Conservation (phyloP, 306 rosid species). For the Cyclanthera cordifolia region DNA sequence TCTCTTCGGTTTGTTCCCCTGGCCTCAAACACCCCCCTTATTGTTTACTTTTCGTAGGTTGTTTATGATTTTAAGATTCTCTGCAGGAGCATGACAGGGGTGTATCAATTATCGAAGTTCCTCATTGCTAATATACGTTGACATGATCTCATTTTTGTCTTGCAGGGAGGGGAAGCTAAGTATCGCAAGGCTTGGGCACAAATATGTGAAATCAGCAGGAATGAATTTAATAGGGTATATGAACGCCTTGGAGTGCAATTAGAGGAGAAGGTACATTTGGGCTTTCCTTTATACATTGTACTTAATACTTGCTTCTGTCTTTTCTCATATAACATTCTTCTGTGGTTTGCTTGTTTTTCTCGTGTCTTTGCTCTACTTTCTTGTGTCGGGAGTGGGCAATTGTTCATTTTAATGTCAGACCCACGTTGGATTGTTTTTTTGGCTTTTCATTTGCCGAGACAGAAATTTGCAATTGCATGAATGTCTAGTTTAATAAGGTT, state of each 20-base stretch:
- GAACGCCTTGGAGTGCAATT: slow-evolving; percentile 60
- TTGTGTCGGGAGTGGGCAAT: background rate
- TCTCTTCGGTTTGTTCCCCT: too few species aligned
- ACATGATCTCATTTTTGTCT: background rate
- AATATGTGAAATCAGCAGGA: slow-evolving; percentile 82
- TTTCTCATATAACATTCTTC: background rate
- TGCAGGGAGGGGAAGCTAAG: slow-evolving; percentile 60
- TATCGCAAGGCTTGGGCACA: slow-evolving; percentile 71
- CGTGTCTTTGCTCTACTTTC: background rate
- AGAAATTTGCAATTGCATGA: background rate
- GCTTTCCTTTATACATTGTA: background rate
- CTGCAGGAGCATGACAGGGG: background rate
- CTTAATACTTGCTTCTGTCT: background rate
- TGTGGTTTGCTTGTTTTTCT: background rate
- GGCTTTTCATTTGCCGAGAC: background rate
- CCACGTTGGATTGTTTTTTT: background rate
- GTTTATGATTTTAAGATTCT: background rate
- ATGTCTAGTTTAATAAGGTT: background rate
- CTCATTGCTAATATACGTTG: too few species aligned
- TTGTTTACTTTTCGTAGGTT: too few species aligned
- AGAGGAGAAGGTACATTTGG: slow-evolving; percentile 63
- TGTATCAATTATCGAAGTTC: background rate
- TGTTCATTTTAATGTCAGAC: background rate
- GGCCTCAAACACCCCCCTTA: too few species aligned
- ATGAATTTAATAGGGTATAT: slow-evolving; percentile 75